Conservation (phyloP, 495 filamentous ascomycete species). For the Xylaria bambusicola region DNA sequence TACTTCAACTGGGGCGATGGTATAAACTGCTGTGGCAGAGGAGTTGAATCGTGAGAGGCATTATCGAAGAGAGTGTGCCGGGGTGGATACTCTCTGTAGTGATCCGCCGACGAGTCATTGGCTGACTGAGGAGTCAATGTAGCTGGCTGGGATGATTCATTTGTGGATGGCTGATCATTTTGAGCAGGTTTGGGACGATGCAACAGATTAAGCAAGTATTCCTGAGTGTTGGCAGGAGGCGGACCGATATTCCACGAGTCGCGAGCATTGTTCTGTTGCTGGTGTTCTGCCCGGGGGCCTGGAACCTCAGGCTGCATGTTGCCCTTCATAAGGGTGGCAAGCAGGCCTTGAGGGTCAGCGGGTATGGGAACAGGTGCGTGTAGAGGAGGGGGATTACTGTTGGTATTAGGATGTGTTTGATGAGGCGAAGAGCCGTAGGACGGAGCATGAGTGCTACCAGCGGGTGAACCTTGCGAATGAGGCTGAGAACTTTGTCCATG, state of each 20-base stretch:
- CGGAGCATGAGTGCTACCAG: conserved; percentile 17
- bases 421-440: conserved; percentile 22
- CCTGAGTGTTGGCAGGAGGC: conserved; percentile 52
- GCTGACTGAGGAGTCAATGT: conserved; percentile 42
- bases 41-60: conserved; percentile 24
- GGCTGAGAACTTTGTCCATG: conserved; percentile 35
- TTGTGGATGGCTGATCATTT: conserved; percentile 39
- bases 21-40: conserved; percentile 18
- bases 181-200: conserved; percentile 57
- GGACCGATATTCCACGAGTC: conserved; percentile 43
- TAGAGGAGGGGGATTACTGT: conserved; percentile 35
- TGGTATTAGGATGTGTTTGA: conserved; percentile 20
- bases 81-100: conserved; percentile 25
- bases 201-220: conserved; percentile 54
- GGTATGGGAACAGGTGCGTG: conserved; percentile 50
- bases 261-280: conserved; percentile 33
- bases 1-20: conserved; percentile 40
- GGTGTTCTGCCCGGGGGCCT: conserved; percentile 29
- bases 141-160: conserved; percentile 43
- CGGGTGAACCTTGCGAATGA: conserved; percentile 25
- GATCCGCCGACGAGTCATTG: conserved; percentile 30
- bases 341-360: conserved; percentile 50
- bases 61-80: conserved; percentile 22
- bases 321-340: conserved; percentile 57
- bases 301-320: conserved; percentile 39